A percentile compares a stretch with the other conserved stretches of the same genome.
These are phyloP conservation scores for Penicillium manginii DNA, from an alignment of 495 filamentous ascomycete species.

Conservation along the genomic window DNA sequence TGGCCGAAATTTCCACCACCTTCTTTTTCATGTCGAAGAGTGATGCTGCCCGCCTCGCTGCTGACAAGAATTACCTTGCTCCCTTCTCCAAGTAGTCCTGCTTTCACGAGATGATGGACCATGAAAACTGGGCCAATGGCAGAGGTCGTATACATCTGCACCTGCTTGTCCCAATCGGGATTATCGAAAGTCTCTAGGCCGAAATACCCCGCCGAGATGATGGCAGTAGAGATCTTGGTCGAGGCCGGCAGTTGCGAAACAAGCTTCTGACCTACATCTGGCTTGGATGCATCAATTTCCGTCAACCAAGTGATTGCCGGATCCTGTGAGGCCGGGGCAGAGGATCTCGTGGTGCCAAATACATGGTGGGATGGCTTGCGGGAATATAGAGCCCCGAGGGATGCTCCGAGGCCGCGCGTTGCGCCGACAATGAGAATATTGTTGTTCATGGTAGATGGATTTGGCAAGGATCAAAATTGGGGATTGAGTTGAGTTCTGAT, in stretches of 20 bases:
- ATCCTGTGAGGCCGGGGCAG: conserved; percentile 28
- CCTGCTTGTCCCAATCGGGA: conserved; percentile 67
- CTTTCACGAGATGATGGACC: conserved; percentile 61
- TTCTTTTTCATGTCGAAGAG: conserved; percentile 66
- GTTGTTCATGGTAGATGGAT: conserved; percentile 28
- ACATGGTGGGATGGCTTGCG: conserved; percentile 50
- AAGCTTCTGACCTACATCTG: conserved; percentile 57
- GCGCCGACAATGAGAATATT: conserved; percentile 67
- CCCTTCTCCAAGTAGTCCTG: conserved; percentile 49
- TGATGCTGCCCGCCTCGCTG: conserved; percentile 70
- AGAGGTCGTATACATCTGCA: conserved; percentile 72
- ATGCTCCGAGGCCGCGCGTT: conserved; percentile 67
- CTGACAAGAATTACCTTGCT: conserved; percentile 69
- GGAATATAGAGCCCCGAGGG: conserved; percentile 62
- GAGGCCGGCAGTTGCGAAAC: conserved; percentile 46
- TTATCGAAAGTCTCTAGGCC: conserved; percentile 62
- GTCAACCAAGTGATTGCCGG: conserved; percentile 53
- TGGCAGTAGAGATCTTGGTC: conserved; percentile 56
- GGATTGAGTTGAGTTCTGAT: too few species aligned
- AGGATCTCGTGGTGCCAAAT: conserved; percentile 62
- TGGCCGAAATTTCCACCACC: conserved; percentile 75
- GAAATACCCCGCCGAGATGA: conserved; percentile 73
- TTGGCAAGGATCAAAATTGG: background rate
- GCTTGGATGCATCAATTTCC: conserved; percentile 58
- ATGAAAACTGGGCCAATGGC: conserved; percentile 70